A percentile compares a stretch with the other conserved stretches of the same genome.
Evolutionary conservation across 2,329 filamentous ascomycete species (phyloP).

Genomic region (Xylaria sp.): DNA sequence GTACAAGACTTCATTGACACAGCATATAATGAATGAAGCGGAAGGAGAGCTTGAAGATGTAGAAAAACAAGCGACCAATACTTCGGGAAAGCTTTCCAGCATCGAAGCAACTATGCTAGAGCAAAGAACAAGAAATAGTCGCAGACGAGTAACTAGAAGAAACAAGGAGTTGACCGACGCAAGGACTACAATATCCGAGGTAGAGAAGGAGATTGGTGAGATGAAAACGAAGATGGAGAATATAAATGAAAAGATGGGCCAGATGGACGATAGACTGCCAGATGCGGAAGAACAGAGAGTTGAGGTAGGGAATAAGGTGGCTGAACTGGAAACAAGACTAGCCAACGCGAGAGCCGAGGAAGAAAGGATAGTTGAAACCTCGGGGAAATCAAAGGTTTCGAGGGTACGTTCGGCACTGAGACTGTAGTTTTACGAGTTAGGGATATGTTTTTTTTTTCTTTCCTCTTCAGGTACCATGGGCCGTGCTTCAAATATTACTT

Average conservation of each 20-base stretch:
- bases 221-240: background rate
- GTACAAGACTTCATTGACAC: background rate
- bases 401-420: slow-evolving; percentile 3
- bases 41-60: background rate
- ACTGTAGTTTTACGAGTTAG: background rate
- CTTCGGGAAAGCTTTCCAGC: background rate
- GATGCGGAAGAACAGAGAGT: background rate
- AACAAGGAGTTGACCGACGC: background rate
- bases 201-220: slow-evolving; percentile 6
- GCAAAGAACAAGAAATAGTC: background rate
- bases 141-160: background rate
- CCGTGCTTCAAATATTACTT: too few species aligned
- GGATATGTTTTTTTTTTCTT: background rate
- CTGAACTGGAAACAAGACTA: slow-evolving; percentile 4
- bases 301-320: background rate
- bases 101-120: background rate
- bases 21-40: background rate
- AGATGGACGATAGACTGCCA: background rate
- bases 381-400: background rate
- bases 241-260: background rate
- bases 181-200: background rate
- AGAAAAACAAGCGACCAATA: background rate
- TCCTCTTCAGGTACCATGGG: too few species aligned
- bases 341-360: background rate
- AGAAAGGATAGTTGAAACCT: background rate